Base-by-base conservation (phyloP, 176 grass and related monocot genomes). In the Ananas comosus region DNA sequence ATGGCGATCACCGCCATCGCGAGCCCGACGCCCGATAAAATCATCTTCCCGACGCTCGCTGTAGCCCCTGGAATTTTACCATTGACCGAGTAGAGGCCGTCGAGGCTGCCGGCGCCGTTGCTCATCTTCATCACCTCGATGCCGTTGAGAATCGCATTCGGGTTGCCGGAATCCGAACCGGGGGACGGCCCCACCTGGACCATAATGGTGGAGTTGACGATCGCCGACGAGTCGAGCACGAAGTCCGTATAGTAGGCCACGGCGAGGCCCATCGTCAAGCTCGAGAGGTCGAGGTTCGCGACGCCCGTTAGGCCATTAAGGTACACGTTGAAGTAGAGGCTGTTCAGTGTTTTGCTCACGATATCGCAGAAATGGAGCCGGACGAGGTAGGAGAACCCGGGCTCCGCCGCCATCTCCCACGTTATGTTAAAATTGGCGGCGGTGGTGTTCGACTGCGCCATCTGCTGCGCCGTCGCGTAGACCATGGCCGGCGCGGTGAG, bases 71-170 rank as follows among this genome's bases (percentile, higher is more conserved):
- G 13, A 42, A 50, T 63, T 9, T 49, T 50, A 23, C 49, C 63
- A 22, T 51, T 50, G 4, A 53, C 83, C 68, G 83, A 83, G 65
- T 88, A 96, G 11, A 76, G 63, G 4, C 92, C 88, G 75, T 96
- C 88, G 72, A 91, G 76, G 80, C 92, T 96, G 71, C 78, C 80
- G 27, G 76, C 92, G 71, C 66, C 53, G 77, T 91, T 96, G 76
- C 85, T 96, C 83, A 96, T 91, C 81, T 96, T 91, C 78, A 96
- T 96, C 59, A 96, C 70, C 74, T 96, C 88, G 64, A 96, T 80
- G 65, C 92, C 92, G 67, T 96, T 96, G 49, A 96, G 85, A 57
- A 96, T 96, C 28, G 92, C 92, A 49, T 96, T 82, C 51, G 81
- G 72, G 49, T 74, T 65, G 11, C 85, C 71, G 0, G 83, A 72